Evolutionary conservation across 805 yeast genomes (phyloP), one percentile per base, ranked within the genome.

Genomic region (Metschnikowia santaceciliae): DNA sequence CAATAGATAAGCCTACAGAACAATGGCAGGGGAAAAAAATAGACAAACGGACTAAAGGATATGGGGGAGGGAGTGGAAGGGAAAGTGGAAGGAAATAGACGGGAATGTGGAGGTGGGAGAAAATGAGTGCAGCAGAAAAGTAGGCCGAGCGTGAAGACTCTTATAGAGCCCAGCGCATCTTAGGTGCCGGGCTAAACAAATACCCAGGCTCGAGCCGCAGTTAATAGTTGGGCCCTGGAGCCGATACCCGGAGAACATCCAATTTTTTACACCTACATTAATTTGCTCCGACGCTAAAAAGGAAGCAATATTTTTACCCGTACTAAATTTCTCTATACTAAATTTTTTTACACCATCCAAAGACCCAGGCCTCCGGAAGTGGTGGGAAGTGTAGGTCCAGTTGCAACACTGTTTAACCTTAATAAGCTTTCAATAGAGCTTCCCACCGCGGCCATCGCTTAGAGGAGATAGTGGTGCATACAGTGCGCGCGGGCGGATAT

Each of bases 151-250:
- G 40, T 37, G 26, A 37, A 37, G 23, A 37, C 23, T 37, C 40
- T 37, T 37, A 37, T 37, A 37, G 30, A 26, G 40, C 40, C 22
- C 40, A 11, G 26, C 26, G 40, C 26, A 37, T n/a, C 15, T 37
- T 20, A 37, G 40, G 40, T 37, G 40, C 40, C 40, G 40, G 40
- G 40, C 40, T 6, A 37, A 37, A 37, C 40, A 37, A 37, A 36
- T 19, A 13, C 26, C 10, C n/a, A 19, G 4, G 38, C 40, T 37
- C 26, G 40, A 37, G 40, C 40, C 40, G 40, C 40, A 13, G 23
- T 23, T 3, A 22, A 7, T n/a, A 11, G 11, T 19, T 37, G 30
- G 30, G 30, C 30, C 30, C 20, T 20, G 40, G 40, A 7, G 23
- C 40, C 40, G 40, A 37, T 37, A n/a, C 8, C 15, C 40, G 26